Base-by-base conservation (phyloP, 768 basidiomycete species). In the Porphyrellus cyaneotinctus region DNA sequence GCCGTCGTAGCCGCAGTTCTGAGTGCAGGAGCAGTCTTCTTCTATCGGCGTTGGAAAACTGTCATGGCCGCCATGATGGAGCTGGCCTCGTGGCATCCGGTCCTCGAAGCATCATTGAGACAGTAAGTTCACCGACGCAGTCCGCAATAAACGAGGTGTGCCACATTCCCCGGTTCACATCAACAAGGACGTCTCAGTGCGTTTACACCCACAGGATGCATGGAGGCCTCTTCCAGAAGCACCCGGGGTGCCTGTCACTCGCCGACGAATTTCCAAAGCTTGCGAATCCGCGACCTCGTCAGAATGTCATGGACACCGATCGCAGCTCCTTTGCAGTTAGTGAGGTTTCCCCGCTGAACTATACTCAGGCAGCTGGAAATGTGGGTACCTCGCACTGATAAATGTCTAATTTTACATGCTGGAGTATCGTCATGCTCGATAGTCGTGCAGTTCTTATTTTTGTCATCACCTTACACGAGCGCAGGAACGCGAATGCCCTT, bases 31-130 rank as follows among this genome's bases (percentile, higher is more conserved):
- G 14, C 17, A 4, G 41, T 28, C 41, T 42, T 42, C 18, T 43
- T 43, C 33, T 70, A 65, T 30, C 54, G 59, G 30, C 63, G 63
- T 9, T 70, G 67, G 67, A 70, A 55, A 54, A 57, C 58, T 17
- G 57, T 56, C 2, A n/a, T 61, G 26, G 49, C 54, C 22, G 36
- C 49, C 23, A 49, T 43, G 31, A 38, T 14, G 46, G 36, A 22
- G 17, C 15, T 24, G 11, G 7, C 4, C 35, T 20, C 31, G 4
- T 39, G 10, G 13, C 30, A 6, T 31, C 56, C 8, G 28, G 36
- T 20, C 43, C 53, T 47, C 49, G 17, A 30, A 54, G 51, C 13
- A n/a, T 56, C 11, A 32, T 33, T 11, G 55, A 58, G 20, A 39
- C 45, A n/a, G n/a, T 37, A 15, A 49, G 23, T 24, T 53, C 51